Conservation (phyloP, 352 stramenopile species). For the Pythium plurisporium region DNA sequence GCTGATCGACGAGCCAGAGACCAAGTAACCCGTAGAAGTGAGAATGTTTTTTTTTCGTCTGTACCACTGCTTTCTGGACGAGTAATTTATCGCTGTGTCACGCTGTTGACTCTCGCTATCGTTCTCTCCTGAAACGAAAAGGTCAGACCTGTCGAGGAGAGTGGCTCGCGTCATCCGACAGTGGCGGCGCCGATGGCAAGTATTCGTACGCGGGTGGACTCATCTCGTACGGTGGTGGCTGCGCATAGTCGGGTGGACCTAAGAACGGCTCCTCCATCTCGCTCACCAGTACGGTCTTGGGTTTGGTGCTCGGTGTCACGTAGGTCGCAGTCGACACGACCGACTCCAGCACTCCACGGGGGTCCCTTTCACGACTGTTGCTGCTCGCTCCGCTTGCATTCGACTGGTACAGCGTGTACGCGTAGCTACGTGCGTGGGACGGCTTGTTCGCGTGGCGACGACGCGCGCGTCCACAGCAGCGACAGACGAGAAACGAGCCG, state of each 20-base stretch:
- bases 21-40: background rate
- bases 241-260: conserved; percentile 30
- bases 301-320: background rate
- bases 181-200: conserved; percentile 57
- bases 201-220: conserved; percentile 50
- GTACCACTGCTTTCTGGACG: background rate
- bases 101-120: background rate
- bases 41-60: background rate
- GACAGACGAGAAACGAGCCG: conserved; percentile 46
- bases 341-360: conserved; percentile 5
- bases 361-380: background rate
- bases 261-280: conserved; percentile 74
- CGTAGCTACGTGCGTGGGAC: background rate
- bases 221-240: conserved; percentile 29
- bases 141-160: conserved; percentile 14
- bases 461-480: conserved; percentile 31
- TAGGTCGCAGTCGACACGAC: background rate
- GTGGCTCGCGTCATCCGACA: conserved; percentile 29
- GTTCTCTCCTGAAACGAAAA: too few species aligned
- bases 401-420: conserved; percentile 14
- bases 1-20: conserved; percentile 7
- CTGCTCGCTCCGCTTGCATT: background rate
- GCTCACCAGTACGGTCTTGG: conserved; percentile 29
- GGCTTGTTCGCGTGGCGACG: background rate
- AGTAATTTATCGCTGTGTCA: conserved; percentile 6